These are phyloP conservation scores for Karstenula rhodostoma DNA, from an alignment of 2,329 filamentous ascomycete species.

Conservation along the genomic window DNA sequence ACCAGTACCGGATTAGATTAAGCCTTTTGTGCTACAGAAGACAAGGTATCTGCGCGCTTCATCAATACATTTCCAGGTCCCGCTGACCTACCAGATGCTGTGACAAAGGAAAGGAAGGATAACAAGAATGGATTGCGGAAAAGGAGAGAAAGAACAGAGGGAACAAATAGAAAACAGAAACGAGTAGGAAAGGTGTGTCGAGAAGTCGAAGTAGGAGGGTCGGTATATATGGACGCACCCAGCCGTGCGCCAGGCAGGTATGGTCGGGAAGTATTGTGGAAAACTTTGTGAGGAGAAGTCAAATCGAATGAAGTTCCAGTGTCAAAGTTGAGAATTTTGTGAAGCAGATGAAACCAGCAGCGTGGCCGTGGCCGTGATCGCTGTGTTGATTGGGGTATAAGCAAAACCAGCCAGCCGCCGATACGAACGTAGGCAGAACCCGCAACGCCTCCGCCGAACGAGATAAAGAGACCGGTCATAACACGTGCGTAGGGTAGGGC, in stretches of 20 bases:
- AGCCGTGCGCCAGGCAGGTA: constrained; percentile 40
- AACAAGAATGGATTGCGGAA: neutral
- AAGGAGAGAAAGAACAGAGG: constrained; percentile 10
- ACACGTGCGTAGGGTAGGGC: constrained; percentile 39
- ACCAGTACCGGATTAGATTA: constrained; percentile 16
- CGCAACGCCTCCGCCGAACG: constrained; percentile 43
- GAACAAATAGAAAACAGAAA: constrained; percentile 15
- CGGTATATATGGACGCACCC: constrained; percentile 16
- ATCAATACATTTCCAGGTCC: constrained; percentile 16
- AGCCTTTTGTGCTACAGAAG: constrained; percentile 5
- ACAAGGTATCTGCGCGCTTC: constrained; percentile 6
- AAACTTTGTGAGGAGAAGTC: constrained; percentile 24
- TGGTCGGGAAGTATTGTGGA: constrained; percentile 16
- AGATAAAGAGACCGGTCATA: constrained; percentile 39
- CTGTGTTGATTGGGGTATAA: constrained; percentile 32
- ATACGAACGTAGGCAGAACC: constrained; percentile 19
- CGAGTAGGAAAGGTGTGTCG: constrained; percentile 17
- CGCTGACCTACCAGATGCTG: constrained; percentile 15
- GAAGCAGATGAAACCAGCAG: constrained; percentile 11
- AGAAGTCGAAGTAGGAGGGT: constrained; percentile 8
- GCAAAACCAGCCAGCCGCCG: constrained; percentile 35
- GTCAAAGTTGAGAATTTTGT: constrained; percentile 12
- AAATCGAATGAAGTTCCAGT: constrained; percentile 11
- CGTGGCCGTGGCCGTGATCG: constrained; percentile 13
- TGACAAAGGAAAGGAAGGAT: constrained; percentile 15